Conservation (phyloP, 2,329 filamentous ascomycete genomes). For the Aspergillus brunneoviolaceus region DNA sequence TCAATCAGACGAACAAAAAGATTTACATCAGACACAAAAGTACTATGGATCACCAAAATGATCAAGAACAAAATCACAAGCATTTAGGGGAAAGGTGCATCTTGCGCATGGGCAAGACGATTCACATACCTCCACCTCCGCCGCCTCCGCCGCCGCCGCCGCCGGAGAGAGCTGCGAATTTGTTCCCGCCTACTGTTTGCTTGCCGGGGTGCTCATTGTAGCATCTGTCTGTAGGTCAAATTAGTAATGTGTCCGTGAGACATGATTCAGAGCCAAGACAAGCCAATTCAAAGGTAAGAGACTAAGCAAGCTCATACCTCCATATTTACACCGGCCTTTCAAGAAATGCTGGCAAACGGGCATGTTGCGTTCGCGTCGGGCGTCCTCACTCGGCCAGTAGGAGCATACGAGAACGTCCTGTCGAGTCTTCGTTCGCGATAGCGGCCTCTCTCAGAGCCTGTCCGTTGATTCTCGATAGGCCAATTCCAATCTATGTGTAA, state of each 20-base stretch:
- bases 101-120: not conserved
- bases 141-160: constrained; percentile 25
- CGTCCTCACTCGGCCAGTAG: not conserved
- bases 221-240: constrained; percentile 52
- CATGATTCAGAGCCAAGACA: not conserved
- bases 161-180: constrained; percentile 55
- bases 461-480: not conserved
- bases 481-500: not conserved
- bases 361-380: constrained; percentile 31
- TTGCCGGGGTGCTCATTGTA: constrained; percentile 58
- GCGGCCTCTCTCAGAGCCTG: not conserved
- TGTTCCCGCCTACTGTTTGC: constrained; percentile 49
- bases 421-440: not conserved
- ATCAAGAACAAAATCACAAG: not conserved
- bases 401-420: not conserved
- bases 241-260: constrained; percentile 17
- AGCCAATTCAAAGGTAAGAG: not conserved
- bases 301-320: constrained; percentile 48
- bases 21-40: too few relatives aligned
- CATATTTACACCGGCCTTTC: constrained; percentile 65
- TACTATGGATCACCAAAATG: too few relatives aligned
- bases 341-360: constrained; percentile 63
- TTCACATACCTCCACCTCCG: constrained; percentile 41
- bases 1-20: not conserved
- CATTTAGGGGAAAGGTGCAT: not conserved